Percentiles rank a stretch among this genome's conserved stretches.
phyloP scores from a whole-genome alignment of 2,329 filamentous ascomycete genomes.

The Aspergillus ibericus region DNA sequence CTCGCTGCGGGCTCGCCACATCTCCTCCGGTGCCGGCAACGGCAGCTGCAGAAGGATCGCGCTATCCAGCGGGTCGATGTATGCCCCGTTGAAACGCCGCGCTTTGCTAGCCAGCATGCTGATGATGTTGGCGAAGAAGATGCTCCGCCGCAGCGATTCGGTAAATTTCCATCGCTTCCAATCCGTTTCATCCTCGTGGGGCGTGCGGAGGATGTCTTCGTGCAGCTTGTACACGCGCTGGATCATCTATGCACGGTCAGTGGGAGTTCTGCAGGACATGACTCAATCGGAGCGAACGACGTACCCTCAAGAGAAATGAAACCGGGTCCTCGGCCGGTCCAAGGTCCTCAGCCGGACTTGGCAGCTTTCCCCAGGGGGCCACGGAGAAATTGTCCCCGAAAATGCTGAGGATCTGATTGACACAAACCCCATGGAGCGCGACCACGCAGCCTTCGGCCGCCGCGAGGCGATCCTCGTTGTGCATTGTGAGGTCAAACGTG shows the following conservation, averaged over 20 bases:
- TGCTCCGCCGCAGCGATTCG: constrained; percentile 19
- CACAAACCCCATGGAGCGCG: constrained; percentile 17
- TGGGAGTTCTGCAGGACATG: too few species aligned
- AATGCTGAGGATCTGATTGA: constrained; percentile 19
- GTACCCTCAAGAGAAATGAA: constrained; percentile 16
- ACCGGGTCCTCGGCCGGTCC: constrained; percentile 10
- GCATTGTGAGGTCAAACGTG: constrained; percentile 14
- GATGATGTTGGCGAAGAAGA: constrained; percentile 19
- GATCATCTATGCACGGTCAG: too few species aligned
- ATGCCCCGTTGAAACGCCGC: constrained; percentile 10
- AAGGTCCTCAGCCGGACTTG: neutral
- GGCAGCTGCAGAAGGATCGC: constrained; percentile 13
- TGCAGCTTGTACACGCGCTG: constrained; percentile 14
- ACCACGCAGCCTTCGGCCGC: constrained; percentile 17
- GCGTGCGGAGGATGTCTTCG: constrained; percentile 1
- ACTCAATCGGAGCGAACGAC: neutral
- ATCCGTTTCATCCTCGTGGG: constrained; percentile 14
- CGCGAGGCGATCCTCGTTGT: constrained; percentile 13
- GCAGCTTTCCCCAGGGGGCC: neutral
- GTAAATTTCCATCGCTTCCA: constrained; percentile 20
- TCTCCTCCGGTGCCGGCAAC: constrained; percentile 16
- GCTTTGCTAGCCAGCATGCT: constrained; percentile 11
- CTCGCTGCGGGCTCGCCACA: constrained; percentile 19
- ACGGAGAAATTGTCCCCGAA: constrained; percentile 12
- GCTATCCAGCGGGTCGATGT: constrained; percentile 18